These are phyloP conservation scores for Vachellia collinsii DNA, from an alignment of 306 rosid species.

Conservation along the genomic window DNA sequence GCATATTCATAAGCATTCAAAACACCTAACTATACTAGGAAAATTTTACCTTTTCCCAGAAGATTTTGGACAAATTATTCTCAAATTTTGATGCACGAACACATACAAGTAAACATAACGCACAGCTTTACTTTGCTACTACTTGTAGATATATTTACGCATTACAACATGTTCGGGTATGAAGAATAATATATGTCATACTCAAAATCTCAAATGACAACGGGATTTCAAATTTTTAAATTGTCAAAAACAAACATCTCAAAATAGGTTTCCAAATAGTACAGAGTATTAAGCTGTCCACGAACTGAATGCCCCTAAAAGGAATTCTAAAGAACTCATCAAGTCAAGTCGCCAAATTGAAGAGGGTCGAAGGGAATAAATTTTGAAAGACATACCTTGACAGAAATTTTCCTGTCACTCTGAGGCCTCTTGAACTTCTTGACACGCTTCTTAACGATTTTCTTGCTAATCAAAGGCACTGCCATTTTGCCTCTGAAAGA, in stretches of 20 bases:
- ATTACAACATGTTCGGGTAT: not conserved
- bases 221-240: not conserved
- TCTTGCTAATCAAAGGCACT: constrained; percentile 71
- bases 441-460: constrained; percentile 80
- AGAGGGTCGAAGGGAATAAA: not conserved
- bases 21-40: not conserved
- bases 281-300: not conserved
- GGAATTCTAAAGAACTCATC: not conserved
- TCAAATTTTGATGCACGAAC: not conserved
- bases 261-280: not conserved
- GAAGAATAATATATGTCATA: not conserved
- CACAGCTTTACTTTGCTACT: not conserved
- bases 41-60: not conserved
- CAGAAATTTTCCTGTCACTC: constrained; percentile 79
- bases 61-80: not conserved
- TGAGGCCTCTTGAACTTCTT: constrained; percentile 82
- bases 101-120: not conserved
- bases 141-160: not conserved
- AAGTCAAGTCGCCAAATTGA: not conserved
- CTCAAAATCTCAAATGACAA: not conserved
- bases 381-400: constrained; percentile 52
- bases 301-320: not conserved
- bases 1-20: not conserved
- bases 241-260: no score
- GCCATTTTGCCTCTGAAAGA: constrained; percentile 48